Evolutionary conservation across 208 protist species (phyloP).

Genomic region (Wallacemonas sp.): DNA sequence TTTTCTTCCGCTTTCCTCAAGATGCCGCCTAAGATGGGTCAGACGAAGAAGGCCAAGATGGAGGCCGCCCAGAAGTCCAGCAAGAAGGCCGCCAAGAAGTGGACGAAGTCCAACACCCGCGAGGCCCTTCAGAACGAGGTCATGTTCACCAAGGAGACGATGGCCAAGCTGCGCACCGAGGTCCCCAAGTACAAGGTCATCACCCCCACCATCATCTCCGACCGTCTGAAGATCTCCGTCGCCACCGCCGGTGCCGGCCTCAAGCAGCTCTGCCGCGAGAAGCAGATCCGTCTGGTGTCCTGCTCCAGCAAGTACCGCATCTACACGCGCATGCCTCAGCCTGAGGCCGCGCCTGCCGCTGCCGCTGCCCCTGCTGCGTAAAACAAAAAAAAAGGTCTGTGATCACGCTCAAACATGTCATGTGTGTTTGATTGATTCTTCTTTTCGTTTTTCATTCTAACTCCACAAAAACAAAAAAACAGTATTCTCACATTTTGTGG

Average conservation of each 20-base stretch:
- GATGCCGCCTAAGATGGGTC: conserved; percentile 65
- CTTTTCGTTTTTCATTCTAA: background rate
- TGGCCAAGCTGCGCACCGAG: conserved; percentile 81
- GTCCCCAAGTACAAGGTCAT: conserved; percentile 94
- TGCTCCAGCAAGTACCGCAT: conserved; percentile 79
- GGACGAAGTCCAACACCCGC: conserved; percentile 88
- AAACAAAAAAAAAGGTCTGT: conserved; percentile 12
- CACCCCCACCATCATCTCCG: conserved; percentile 88
- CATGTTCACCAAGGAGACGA: conserved; percentile 89
- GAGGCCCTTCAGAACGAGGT: conserved; percentile 92
- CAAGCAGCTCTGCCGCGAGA: conserved; percentile 86
- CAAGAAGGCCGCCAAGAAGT: conserved; percentile 93
- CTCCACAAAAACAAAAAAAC: background rate
- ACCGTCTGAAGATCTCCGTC: conserved; percentile 89
- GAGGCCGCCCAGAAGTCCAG: conserved; percentile 58
- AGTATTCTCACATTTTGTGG: background rate
- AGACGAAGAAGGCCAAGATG: conserved; percentile 67
- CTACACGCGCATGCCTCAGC: conserved; percentile 74
- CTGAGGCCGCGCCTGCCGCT: conserved; percentile 29
- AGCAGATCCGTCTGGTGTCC: conserved; percentile 76
- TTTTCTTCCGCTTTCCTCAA: no score
- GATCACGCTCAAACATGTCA: background rate
- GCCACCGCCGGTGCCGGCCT: conserved; percentile 81
- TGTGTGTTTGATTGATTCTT: background rate
- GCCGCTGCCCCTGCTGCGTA: conserved; percentile 21